These are phyloP conservation scores for Antitrichia curtipendula DNA, from an alignment of 225 moss, liverwort and hornwort species.

Conservation along the genomic window DNA sequence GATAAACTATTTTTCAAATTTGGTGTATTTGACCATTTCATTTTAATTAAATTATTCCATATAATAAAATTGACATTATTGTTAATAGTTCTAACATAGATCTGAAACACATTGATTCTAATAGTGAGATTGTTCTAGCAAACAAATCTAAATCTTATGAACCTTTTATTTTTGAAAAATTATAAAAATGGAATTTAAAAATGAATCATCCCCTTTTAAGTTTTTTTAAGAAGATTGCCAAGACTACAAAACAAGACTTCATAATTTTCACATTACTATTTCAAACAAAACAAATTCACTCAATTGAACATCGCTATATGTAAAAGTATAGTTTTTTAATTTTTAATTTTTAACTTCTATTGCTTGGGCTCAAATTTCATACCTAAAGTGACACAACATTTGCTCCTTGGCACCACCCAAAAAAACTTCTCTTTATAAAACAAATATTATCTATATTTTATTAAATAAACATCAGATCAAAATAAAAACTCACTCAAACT, in stretches of 20 bases:
- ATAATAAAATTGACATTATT: neutral
- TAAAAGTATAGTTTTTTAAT: no score
- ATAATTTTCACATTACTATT: neutral
- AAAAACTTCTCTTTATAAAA: neutral
- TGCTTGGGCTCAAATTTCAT: neutral
- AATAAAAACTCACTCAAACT: neutral
- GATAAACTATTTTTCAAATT: neutral
- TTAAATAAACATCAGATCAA: neutral
- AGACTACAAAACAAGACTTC: neutral
- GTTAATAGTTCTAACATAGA: neutral
- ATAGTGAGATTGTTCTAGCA: fast-evolving
- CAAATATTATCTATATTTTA: no score
- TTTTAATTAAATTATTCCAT: fast-evolving
- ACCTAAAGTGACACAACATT: neutral
- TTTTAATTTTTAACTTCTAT: neutral
- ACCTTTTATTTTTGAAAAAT: neutral
- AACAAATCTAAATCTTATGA: neutral
- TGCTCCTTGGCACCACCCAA: fast-evolving
- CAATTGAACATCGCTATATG: neutral
- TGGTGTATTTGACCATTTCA: fast-evolving
- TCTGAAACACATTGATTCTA: fast-evolving
- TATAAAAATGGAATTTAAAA: neutral
- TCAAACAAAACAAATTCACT: neutral
- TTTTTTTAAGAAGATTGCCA: neutral
- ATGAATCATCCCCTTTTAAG: neutral